Conservation (phyloP, 345 rosid genomes). For the Euphorbia lathyris region DNA sequence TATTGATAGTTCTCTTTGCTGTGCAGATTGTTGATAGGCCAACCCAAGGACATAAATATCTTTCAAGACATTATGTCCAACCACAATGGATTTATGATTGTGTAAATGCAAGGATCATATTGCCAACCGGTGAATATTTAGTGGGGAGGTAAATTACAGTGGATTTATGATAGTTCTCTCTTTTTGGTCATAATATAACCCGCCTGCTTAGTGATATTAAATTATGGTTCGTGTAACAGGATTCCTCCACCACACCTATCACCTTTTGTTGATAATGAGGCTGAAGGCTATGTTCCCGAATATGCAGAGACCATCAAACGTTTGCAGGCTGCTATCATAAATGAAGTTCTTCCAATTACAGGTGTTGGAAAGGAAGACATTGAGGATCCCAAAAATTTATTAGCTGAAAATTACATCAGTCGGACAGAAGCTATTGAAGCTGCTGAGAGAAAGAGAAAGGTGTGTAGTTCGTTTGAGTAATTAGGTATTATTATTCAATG, state of each 20-base stretch:
- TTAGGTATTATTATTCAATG: background rate
- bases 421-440: conserved; percentile 80
- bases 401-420: conserved; percentile 64
- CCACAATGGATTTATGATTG: conserved; percentile 95
- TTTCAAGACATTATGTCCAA: conserved; percentile 83
- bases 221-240: conserved; percentile 32
- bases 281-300: conserved; percentile 88
- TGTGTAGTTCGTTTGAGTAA: conserved; percentile 14
- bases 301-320: conserved; percentile 75
- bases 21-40: conserved; percentile 90
- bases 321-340: conserved; percentile 75
- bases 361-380: conserved; percentile 69
- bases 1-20: conserved; percentile 10
- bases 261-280: conserved; percentile 85
- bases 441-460: conserved; percentile 61
- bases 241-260: conserved; percentile 87
- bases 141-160: conserved; percentile 95
- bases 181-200: too few species aligned
- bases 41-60: conserved; percentile 69
- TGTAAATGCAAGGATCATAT: conserved; percentile 66
- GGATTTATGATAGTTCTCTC: too few species aligned
- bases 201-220: background rate
- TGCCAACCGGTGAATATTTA: conserved; percentile 65
- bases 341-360: conserved; percentile 78
- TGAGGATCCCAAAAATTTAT: conserved; percentile 67